These are phyloP conservation scores for Miamiensis avidus DNA, from an alignment of 169 alveolate genomes.

Conservation along the genomic window DNA sequence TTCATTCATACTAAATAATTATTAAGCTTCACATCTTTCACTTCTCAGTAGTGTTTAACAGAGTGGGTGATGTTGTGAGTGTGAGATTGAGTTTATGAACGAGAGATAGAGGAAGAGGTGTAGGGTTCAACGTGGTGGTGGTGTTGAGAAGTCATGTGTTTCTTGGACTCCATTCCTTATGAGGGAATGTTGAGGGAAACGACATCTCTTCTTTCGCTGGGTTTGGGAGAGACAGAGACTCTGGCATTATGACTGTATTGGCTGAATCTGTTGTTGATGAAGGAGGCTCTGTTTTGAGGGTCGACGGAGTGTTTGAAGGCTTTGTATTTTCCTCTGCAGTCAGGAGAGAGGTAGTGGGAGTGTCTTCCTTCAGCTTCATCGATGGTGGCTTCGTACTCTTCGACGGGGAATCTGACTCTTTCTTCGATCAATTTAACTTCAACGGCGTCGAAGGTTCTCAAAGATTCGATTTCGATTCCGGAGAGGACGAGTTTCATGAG, in stretches of 20 bases:
- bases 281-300: background rate
- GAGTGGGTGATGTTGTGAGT: too few species aligned
- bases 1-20: too few species aligned
- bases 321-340: background rate
- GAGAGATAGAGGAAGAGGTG: too few species aligned
- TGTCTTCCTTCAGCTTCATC: background rate
- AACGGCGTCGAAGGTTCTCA: background rate
- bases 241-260: background rate
- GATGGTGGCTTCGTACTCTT: background rate
- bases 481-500: background rate
- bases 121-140: too few species aligned
- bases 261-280: background rate
- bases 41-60: too few species aligned
- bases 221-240: background rate
- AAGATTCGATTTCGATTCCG: background rate
- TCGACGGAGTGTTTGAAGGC: too few species aligned
- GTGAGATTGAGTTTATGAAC: too few species aligned
- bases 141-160: too few species aligned
- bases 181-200: too few species aligned
- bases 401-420: background rate
- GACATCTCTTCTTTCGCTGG: background rate
- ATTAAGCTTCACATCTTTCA: too few species aligned
- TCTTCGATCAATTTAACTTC: background rate
- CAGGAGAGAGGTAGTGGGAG: background rate
- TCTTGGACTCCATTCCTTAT: too few species aligned